A percentile compares a stretch with the other conserved stretches of the same genome.
These are phyloP conservation scores for Xylaria acuta DNA, from an alignment of 495 filamentous ascomycete species.

Conservation along the genomic window DNA sequence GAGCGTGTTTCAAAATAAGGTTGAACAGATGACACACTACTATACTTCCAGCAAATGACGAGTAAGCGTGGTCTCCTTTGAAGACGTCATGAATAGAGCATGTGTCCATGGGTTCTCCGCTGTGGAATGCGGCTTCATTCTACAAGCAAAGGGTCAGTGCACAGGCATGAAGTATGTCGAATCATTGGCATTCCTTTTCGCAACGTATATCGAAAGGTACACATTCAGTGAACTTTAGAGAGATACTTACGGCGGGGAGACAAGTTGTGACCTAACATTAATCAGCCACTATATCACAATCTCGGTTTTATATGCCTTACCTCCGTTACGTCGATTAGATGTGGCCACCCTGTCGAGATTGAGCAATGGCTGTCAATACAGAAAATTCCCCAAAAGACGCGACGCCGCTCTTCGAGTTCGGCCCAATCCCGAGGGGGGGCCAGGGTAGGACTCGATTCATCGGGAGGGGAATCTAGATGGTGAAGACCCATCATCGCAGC, in stretches of 20 bases:
- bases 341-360: conserved; percentile 57
- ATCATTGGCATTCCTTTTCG: neutral
- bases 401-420: conserved; percentile 59
- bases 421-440: conserved; percentile 49
- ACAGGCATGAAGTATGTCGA: neutral
- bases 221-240: neutral
- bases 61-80: conserved; percentile 43
- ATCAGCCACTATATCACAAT: conserved; percentile 10
- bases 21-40: conserved; percentile 50
- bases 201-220: neutral
- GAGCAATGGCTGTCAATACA: conserved; percentile 56
- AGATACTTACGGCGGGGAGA: conserved; percentile 45
- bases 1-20: conserved; percentile 49
- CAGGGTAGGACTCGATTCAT: conserved; percentile 46
- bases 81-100: conserved; percentile 45
- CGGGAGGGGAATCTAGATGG: conserved; percentile 48
- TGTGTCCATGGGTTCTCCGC: conserved; percentile 42
- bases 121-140: conserved; percentile 50
- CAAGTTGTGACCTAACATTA: conserved; percentile 48
- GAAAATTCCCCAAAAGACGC: conserved; percentile 61
- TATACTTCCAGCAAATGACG: conserved; percentile 47
- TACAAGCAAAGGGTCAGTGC: conserved; percentile 28
- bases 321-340: conserved; percentile 48
- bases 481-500: conserved; percentile 57
- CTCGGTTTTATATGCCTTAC: conserved; percentile 30